Base-by-base conservation (phyloP, 495 filamentous ascomycete species). In the Aspergillus campestris region DNA sequence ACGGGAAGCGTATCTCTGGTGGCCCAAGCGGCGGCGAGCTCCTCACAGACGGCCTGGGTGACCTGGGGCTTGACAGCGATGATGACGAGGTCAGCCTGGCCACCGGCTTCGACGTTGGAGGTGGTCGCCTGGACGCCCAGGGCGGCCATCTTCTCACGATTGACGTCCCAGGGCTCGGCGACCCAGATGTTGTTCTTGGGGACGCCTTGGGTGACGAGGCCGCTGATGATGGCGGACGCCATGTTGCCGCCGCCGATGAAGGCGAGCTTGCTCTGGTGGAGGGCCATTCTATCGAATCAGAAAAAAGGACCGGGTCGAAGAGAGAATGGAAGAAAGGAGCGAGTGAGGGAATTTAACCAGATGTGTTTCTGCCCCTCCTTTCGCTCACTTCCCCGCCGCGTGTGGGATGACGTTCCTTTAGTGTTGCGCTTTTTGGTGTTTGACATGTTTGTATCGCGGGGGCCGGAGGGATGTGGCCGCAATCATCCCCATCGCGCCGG, bases 31-130 rank as follows among this genome's bases (percentile, higher is more conserved):
- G 88, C 86, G 11, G 87, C 89, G 45, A 84, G 85, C 75, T 95
- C 87, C 74, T 95, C 89, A 45, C 95, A 87, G 5, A 92, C 91
- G 24, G 83, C 82, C 66, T 94, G 90, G 11, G 87, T 82, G 15
- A 94, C 77, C 44, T 87, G 65, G 36, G 75, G 80, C 59, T 86
- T 81, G n/a, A 76, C 79, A 45, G 86, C 83, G 46, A 87, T 82
- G 55, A 82, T 83, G 49, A 81, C 83, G 58, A 95, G 86, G 59
- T 95, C 83, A 80, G 89, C 94, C 27, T 92, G 85, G 72, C 88
- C 89, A n/a, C 86, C 89, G 0, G 89, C 81, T 57, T 89, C 85
- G 52, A 94, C 83, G 50, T 81, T 95, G 53, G 88, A 90, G 0
- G 95, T 69, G 0, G 89, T 87, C n/a, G 81, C 81, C 14, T 82